These are phyloP conservation scores for Floccularia luteovirens DNA, from an alignment of 768 basidiomycete species.

Conservation along the genomic window DNA sequence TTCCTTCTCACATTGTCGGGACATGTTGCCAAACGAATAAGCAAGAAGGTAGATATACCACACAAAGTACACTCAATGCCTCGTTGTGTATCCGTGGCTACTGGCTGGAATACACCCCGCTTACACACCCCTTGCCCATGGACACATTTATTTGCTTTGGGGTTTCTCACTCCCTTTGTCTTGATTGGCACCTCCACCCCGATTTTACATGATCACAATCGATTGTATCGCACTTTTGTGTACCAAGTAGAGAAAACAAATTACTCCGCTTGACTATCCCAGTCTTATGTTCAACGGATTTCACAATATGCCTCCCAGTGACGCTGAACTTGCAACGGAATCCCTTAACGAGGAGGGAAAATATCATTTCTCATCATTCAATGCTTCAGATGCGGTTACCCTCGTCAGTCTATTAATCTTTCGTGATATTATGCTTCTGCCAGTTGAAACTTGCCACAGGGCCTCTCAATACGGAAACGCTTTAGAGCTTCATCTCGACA, in stretches of 20 bases:
- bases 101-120: constrained; percentile 3
- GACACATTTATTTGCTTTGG: too few relatives aligned
- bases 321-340: constrained; percentile 68
- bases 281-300: constrained; percentile 55
- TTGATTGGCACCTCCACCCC: too few relatives aligned
- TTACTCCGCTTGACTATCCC: too few relatives aligned
- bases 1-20: too few relatives aligned
- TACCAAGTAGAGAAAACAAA: too few relatives aligned
- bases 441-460: constrained; percentile 18
- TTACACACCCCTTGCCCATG: constrained; percentile 10
- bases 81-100: constrained; percentile 10
- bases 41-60: too few relatives aligned
- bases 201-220: too few relatives aligned
- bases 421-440: neutral
- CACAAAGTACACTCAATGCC: too few relatives aligned
- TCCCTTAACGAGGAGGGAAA: constrained; percentile 61
- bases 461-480: constrained; percentile 76
- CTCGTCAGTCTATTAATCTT: constrained; percentile 30
- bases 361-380: constrained; percentile 69
- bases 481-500: constrained; percentile 69
- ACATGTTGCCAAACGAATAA: too few relatives aligned
- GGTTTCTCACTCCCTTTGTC: too few relatives aligned
- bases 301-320: constrained; percentile 55
- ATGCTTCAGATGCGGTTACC: constrained; percentile 73
- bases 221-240: too few relatives aligned